Percentiles rank a stretch among this genome's conserved stretches.
Evolutionary conservation across 1,284 basidiomycete genomes (phyloP).

Genomic region (Trichosporon sp.): DNA sequence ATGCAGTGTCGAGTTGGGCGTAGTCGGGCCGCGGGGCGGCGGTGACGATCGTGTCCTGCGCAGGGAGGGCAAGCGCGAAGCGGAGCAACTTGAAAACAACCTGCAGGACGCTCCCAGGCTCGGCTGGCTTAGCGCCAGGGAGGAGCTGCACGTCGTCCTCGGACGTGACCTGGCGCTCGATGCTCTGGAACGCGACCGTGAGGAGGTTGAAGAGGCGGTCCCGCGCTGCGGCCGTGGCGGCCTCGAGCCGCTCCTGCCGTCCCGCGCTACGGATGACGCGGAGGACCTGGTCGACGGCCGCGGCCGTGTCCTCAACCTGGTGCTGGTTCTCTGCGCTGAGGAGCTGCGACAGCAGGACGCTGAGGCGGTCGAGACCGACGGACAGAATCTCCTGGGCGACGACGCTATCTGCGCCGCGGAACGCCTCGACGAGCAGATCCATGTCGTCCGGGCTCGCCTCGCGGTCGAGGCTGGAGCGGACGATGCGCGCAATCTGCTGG

Average conservation of each 20-base stretch:
- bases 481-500: slow-evolving; percentile 33
- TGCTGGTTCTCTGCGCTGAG: slow-evolving; percentile 36
- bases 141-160: slow-evolving; percentile 28
- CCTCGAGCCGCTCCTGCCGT: slow-evolving; percentile 16
- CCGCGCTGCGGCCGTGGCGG: slow-evolving; percentile 21
- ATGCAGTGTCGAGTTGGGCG: slow-evolving; percentile 29
- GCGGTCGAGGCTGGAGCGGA: slow-evolving; percentile 34
- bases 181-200: slow-evolving; percentile 34
- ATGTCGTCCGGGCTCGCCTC: slow-evolving; percentile 41
- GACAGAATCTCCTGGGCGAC: slow-evolving; percentile 42
- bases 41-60: slow-evolving; percentile 22
- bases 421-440: slow-evolving; percentile 44
- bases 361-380: slow-evolving; percentile 38
- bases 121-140: slow-evolving; percentile 28
- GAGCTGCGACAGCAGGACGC: slow-evolving; percentile 31
- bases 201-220: slow-evolving; percentile 39
- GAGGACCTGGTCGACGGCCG: slow-evolving; percentile 37
- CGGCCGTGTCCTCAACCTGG: slow-evolving; percentile 23
- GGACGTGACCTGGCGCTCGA: slow-evolving; percentile 33
- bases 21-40: slow-evolving; percentile 39
- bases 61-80: slow-evolving; percentile 30
- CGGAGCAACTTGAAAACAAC: slow-evolving; percentile 32
- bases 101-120: slow-evolving; percentile 29
- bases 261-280: slow-evolving; percentile 33
- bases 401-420: slow-evolving; percentile 40